Conservation (phyloP, 352 stramenopile genomes). For the Globisporangium perplexum region DNA sequence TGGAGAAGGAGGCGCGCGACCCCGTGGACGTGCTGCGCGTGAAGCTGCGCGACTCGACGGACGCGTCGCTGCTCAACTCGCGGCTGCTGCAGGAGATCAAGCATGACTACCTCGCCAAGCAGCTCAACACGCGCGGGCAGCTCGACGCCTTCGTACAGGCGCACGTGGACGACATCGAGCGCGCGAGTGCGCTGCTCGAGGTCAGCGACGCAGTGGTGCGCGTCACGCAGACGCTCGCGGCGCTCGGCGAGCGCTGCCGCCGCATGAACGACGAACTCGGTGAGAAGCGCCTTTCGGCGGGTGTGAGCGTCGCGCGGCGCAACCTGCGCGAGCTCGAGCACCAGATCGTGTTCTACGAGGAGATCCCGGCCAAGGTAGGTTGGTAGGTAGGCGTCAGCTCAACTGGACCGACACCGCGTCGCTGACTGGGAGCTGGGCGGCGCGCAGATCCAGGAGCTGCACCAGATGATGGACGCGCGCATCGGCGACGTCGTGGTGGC, state of each 20-base stretch:
- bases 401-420: no score
- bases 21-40: conserved; percentile 74
- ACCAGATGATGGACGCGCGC: conserved; percentile 40
- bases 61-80: conserved; percentile 78
- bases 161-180: conserved; percentile 83
- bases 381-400: no score
- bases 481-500: conserved; percentile 50
- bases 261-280: conserved; percentile 82
- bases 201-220: conserved; percentile 56
- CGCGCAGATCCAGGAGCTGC: conserved; percentile 30
- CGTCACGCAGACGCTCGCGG: conserved; percentile 55
- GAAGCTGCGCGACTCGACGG: conserved; percentile 80
- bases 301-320: conserved; percentile 70
- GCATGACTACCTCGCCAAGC: conserved; percentile 64
- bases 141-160: conserved; percentile 66
- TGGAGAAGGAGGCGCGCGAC: conserved; percentile 81
- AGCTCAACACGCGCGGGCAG: conserved; percentile 69
- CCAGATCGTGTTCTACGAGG: conserved; percentile 82
- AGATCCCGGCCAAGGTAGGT: conserved; percentile 53
- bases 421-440: not conserved
- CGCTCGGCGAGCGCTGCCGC: conserved; percentile 52
- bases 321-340: conserved; percentile 78
- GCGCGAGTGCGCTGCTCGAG: conserved; percentile 61
- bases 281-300: conserved; percentile 74
- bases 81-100: conserved; percentile 86